Conservation (phyloP, 1,139 yeast species). For the Meyerozyma smithsonii region DNA sequence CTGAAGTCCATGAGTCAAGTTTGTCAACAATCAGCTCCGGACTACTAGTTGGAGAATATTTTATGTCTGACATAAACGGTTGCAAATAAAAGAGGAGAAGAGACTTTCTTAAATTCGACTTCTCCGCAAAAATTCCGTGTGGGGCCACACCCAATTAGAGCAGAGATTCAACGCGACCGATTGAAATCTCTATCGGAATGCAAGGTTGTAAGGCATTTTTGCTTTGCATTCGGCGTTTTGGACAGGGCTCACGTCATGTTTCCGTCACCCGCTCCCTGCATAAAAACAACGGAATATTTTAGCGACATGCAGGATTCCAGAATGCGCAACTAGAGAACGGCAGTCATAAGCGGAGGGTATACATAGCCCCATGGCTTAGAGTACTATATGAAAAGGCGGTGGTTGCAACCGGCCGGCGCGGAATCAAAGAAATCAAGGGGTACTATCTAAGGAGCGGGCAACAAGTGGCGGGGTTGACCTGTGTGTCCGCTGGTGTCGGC, state of each 20-base stretch:
- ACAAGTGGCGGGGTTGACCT: no score
- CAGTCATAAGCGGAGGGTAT: no score
- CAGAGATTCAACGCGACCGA: no score
- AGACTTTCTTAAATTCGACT: neutral
- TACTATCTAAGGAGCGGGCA: no score
- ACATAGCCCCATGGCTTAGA: no score
- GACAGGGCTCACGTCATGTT: neutral
- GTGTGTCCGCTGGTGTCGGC: neutral
- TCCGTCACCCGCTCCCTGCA: no score
- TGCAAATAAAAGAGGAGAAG: neutral
- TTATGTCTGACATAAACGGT: neutral
- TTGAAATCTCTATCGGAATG: neutral
- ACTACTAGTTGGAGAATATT: neutral
- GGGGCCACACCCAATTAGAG: no score
- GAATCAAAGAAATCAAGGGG: no score
- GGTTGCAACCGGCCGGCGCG: no score
- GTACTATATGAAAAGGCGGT: no score
- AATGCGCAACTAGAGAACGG: no score
- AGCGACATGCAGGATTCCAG: no score
- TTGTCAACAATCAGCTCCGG: neutral
- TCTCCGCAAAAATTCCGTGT: neutral
- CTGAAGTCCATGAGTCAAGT: neutral
- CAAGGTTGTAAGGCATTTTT: slow-evolving; percentile 1
- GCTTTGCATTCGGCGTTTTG: slow-evolving; percentile 1
- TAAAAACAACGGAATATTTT: neutral